These are phyloP conservation scores for Malus hybrid DNA, from an alignment of 331 rosid genomes.

Conservation along the genomic window DNA sequence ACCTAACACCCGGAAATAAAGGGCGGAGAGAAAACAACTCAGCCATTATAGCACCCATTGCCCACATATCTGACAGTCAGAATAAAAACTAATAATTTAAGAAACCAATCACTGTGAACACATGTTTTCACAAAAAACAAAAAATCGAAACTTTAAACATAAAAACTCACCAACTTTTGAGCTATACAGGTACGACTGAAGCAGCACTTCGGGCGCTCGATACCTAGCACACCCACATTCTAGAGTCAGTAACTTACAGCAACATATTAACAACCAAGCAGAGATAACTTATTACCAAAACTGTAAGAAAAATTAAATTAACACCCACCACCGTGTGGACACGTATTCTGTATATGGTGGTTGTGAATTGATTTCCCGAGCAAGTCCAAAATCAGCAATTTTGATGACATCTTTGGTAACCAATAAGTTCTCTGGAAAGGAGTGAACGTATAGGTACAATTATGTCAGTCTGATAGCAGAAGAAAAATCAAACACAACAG, in stretches of 20 bases:
- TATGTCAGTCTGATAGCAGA: background rate
- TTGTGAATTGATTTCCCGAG: constrained; percentile 74
- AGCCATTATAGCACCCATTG: constrained; percentile 99
- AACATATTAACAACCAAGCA: background rate
- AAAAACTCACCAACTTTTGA: constrained; percentile 84
- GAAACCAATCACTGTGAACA: background rate
- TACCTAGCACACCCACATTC: constrained; percentile 46
- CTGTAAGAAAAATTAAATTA: background rate
- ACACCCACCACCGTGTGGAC: constrained; percentile 83
- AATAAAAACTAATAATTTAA: background rate
- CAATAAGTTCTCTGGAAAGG: constrained; percentile 71
- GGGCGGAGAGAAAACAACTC: constrained; percentile 91
- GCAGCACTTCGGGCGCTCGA: constrained; percentile 98
- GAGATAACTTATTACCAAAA: background rate
- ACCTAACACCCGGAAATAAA: constrained; percentile 89
- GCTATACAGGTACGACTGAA: constrained; percentile 73
- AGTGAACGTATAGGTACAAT: background rate
- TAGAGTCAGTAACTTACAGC: constrained; percentile 4
- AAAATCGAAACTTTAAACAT: background rate
- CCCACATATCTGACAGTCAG: constrained; percentile 81
- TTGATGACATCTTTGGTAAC: constrained; percentile 74
- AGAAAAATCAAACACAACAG: background rate
- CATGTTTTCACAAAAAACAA: background rate
- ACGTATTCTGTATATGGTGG: constrained; percentile 96
- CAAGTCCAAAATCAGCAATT: constrained; percentile 96